Conservation (phyloP, 495 filamentous ascomycete genomes). For the Trichoderma erinaceum region DNA sequence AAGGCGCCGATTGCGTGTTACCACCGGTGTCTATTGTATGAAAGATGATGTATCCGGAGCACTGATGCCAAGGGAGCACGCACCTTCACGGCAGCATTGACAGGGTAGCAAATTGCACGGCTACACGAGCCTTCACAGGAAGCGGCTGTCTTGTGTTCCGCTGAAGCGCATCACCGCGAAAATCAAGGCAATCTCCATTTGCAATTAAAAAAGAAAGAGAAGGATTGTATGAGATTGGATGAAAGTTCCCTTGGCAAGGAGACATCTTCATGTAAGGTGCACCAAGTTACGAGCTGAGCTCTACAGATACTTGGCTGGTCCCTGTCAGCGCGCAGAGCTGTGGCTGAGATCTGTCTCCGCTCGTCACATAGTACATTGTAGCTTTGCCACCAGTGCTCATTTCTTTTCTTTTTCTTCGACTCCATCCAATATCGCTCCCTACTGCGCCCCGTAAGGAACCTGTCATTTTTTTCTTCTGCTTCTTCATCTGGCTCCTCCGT, state of each 20-base stretch:
- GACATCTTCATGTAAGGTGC: constrained; percentile 1
- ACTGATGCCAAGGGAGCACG: background rate
- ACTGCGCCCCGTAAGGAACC: background rate
- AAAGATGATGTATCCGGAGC: background rate
- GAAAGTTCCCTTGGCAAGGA: background rate
- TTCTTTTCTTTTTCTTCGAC: background rate
- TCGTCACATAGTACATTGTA: too few species aligned
- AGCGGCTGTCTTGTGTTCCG: background rate
- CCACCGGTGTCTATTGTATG: too few species aligned
- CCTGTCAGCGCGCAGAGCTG: background rate
- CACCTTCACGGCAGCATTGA: background rate
- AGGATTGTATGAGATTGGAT: background rate
- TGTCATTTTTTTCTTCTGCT: background rate
- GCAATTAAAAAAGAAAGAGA: background rate
- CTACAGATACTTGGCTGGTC: background rate
- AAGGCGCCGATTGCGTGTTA: background rate
- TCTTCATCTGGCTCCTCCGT: background rate
- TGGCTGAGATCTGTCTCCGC: constrained; percentile 6
- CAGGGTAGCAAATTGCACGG: background rate
- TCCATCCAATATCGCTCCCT: background rate
- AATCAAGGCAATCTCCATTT: too few species aligned
- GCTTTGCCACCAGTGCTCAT: background rate
- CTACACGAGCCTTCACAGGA: background rate
- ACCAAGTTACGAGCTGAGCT: background rate
- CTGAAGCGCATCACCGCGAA: background rate